These are phyloP conservation scores for Gomphus bonarii DNA, from an alignment of 1,284 basidiomycete genomes.

Conservation along the genomic window DNA sequence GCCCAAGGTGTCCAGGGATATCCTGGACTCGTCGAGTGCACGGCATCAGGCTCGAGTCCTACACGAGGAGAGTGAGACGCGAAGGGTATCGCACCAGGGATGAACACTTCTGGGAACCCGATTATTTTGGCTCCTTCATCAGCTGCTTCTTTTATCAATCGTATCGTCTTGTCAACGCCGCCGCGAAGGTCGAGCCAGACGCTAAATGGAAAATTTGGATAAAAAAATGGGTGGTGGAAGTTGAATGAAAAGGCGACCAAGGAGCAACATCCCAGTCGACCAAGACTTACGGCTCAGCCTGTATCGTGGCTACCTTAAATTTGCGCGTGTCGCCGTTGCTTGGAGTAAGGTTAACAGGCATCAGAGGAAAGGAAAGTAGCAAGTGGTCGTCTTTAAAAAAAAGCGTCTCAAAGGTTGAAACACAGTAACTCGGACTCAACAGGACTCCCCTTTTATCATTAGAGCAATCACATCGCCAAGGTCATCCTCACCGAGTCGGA, in stretches of 20 bases:
- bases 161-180: slow-evolving; percentile 23
- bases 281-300: background rate
- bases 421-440: background rate
- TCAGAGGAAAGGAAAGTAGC: background rate
- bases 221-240: too few species aligned
- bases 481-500: background rate
- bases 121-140: slow-evolving; percentile 23
- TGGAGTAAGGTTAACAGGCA: slow-evolving; percentile 1
- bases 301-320: slow-evolving; percentile 2
- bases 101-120: slow-evolving; percentile 23
- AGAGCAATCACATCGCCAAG: background rate
- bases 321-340: slow-evolving; percentile 3
- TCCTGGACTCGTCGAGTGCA: slow-evolving; percentile 15
- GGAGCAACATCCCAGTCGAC: background rate
- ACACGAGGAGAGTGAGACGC: background rate
- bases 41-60: background rate
- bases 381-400: too few species aligned
- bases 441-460: background rate
- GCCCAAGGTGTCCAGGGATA: slow-evolving; percentile 26
- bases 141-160: slow-evolving; percentile 22
- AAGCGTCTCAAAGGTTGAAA: background rate
- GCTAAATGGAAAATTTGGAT: too few species aligned
- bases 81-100: slow-evolving; percentile 16
- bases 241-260: background rate
- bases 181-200: slow-evolving; percentile 26